Conservation (phyloP, 73 alveolate genomes). For the Breviolum minutum region DNA sequence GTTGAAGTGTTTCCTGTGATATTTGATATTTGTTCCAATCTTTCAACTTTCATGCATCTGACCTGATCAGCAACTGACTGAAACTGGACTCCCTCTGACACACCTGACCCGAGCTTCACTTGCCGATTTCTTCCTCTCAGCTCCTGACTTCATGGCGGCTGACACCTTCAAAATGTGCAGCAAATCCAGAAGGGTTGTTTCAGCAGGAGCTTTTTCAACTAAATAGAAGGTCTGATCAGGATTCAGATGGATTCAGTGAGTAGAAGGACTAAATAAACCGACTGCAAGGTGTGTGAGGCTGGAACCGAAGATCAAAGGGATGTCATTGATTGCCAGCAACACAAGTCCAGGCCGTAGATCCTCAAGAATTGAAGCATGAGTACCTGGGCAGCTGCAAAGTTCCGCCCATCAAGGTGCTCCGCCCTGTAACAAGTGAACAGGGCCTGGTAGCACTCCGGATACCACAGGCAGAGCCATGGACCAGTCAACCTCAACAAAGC, state of each 20-base stretch:
- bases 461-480: slow-evolving; percentile 88
- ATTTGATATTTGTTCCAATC: no score
- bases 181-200: background rate
- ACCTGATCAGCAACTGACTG: no score
- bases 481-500: slow-evolving; percentile 56
- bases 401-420: no score
- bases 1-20: no score
- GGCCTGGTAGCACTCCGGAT: slow-evolving; percentile 89
- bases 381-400: background rate
- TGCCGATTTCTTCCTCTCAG: background rate
- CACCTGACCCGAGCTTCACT: no score
- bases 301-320: slow-evolving; percentile 51
- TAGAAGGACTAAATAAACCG: no score
- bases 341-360: slow-evolving; percentile 85
- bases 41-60: no score
- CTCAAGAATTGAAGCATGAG: slow-evolving; percentile 39
- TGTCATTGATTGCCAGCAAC: slow-evolving; percentile 71
- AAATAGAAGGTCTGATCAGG: no score
- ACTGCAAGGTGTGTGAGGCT: background rate
- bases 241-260: no score
- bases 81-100: no score
- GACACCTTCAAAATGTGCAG: background rate
- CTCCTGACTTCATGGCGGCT: slow-evolving; percentile 10
- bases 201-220: no score
- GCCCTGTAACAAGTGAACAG: background rate